phyloP scores from a whole-genome alignment of 2,329 filamentous ascomycete species.

The Teratosphaeria nubilosa region DNA sequence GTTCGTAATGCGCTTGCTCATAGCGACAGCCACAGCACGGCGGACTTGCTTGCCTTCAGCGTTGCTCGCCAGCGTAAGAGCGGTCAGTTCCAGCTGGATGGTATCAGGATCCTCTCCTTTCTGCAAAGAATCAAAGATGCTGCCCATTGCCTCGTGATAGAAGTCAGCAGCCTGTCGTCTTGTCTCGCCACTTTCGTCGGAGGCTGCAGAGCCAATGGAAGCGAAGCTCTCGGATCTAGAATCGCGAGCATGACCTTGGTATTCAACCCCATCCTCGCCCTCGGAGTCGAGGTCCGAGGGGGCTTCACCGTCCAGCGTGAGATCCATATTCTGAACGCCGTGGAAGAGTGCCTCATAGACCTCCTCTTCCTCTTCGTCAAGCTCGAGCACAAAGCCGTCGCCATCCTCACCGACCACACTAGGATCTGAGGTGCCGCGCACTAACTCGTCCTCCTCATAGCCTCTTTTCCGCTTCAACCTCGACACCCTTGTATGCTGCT shows the following conservation, averaged over 20 bases:
- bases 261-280: conserved; percentile 30
- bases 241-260: conserved; percentile 32
- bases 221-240: conserved; percentile 25
- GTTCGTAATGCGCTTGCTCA: conserved; percentile 70
- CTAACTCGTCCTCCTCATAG: conserved; percentile 29
- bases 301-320: conserved; percentile 40
- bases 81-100: conserved; percentile 87
- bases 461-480: conserved; percentile 37
- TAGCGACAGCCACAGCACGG: conserved; percentile 72
- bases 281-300: conserved; percentile 55
- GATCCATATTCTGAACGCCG: conserved; percentile 36
- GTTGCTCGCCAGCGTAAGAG: conserved; percentile 80
- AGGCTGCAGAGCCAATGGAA: conserved; percentile 56
- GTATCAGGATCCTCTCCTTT: conserved; percentile 65
- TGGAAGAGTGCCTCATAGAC: conserved; percentile 30
- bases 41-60: conserved; percentile 84
- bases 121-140: conserved; percentile 75
- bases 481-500: conserved; percentile 36
- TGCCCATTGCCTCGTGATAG: conserved; percentile 76
- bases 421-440: conserved; percentile 32
- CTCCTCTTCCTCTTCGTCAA: conserved; percentile 54
- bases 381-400: conserved; percentile 50
- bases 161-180: conserved; percentile 50
- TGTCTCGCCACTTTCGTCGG: conserved; percentile 44
- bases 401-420: conserved; percentile 49